Base-by-base conservation (phyloP, 2,329 filamentous ascomycete genomes). In the Fusarium tricinctum region DNA sequence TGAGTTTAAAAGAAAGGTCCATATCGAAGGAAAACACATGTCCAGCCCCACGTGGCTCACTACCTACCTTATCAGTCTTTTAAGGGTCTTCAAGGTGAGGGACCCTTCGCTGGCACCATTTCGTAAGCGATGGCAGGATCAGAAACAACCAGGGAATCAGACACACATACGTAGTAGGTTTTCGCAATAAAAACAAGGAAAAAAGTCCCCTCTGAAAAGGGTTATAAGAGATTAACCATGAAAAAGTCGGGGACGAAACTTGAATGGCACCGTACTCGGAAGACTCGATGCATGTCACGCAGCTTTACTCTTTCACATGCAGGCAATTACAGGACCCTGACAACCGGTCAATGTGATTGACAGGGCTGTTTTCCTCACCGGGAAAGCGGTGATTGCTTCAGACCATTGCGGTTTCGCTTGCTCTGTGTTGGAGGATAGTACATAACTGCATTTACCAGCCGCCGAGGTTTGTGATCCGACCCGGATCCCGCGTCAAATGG, bases 401-500 rank as follows among this genome's bases (percentile, higher is more conserved):
- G 28, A 44, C 52, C 5, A 9, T 38, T 10, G 26, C 35, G 39
- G 20, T 51, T 33, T 63, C 44, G 42, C 17, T n/a, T 19, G 9
- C 35, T 10, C n/a, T 38, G 35, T n/a, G 35, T n/a, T 38, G 35
- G n/a, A 5, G 17, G 35, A n/a, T n/a, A 19, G 17, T 6, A 38
- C 35, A 10, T 17, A n/a, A n/a, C 8, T n/a, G 35, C 14, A 53
- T 53, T 58, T 39, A 43, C 22, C 58, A 54, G 52, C 63, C 60
- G 60, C 60, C 49, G 35, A 63, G 42, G 40, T 40, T 40, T 66
- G 51, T 54, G 58, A 67, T 51, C 43, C 30, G 38, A 59, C 32
- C 47, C 63, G 55, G 50, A 61, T 64, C 56, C 54, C 49, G 67
- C 58, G 62, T 53, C 20, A 50, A 55, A 58, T 30, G 68, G 67